Conservation (phyloP, 305 asterid species). For the Euphrasia arctica region DNA sequence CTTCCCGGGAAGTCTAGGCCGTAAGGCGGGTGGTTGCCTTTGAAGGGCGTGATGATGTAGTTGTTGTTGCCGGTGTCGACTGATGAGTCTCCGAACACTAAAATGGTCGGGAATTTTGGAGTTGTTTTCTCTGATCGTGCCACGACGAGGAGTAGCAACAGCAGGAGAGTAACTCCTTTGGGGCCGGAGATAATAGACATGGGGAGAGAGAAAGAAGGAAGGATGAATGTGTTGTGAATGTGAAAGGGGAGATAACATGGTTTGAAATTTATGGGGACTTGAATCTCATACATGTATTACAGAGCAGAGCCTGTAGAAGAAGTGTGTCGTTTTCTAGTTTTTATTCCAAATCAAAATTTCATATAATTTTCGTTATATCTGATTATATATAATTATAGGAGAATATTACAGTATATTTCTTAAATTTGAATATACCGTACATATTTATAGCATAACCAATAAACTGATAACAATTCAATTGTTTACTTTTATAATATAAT, state of each 20-base stretch:
- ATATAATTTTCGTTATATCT: too few species aligned
- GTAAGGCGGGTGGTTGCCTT: conserved; percentile 60
- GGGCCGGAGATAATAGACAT: background rate
- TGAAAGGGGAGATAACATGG: background rate
- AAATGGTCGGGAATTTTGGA: conserved; percentile 47
- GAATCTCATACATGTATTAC: background rate
- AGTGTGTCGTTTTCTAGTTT: background rate
- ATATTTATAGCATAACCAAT: too few species aligned
- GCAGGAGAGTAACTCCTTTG: background rate
- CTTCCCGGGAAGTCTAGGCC: conserved; percentile 48
- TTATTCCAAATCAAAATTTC: too few species aligned
- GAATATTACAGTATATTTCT: too few species aligned
- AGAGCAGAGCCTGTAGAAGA: background rate
- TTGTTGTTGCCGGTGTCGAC: conserved; percentile 75
- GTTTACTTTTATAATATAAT: too few species aligned
- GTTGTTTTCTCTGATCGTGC: background rate
- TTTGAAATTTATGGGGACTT: conserved; percentile 1
- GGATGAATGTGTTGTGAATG: background rate
- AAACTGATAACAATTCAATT: too few species aligned
- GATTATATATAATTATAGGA: too few species aligned
- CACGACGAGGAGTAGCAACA: background rate
- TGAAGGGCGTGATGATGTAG: conserved; percentile 45
- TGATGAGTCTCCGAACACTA: conserved; percentile 65
- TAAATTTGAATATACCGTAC: too few species aligned
- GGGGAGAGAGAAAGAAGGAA: background rate